phyloP scores from a whole-genome alignment of 768 basidiomycete genomes.

The Lactarius indigo region DNA sequence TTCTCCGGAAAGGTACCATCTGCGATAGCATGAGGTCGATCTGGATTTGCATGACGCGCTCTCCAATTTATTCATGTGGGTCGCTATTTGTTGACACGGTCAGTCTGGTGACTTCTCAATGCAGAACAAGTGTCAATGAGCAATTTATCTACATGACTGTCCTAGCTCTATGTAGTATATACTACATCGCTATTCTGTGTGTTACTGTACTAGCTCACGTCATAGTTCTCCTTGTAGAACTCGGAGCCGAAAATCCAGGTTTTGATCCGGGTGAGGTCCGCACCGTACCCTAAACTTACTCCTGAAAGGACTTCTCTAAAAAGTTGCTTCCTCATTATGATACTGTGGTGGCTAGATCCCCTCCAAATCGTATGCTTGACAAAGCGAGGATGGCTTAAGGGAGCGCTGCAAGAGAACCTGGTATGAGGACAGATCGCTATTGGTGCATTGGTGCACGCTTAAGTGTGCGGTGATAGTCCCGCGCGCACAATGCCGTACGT shows the following conservation, averaged over 20 bases:
- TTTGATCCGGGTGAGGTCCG: background rate
- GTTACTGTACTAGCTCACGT: background rate
- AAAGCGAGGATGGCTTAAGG: background rate
- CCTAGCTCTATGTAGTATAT: too few relatives aligned
- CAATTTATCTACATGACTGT: too few relatives aligned
- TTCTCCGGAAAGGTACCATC: background rate
- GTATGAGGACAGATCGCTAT: background rate
- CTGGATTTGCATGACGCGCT: background rate
- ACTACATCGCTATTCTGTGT: background rate
- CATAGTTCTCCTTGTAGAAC: background rate
- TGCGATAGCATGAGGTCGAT: background rate
- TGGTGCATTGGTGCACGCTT: background rate
- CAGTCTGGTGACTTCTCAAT: too few relatives aligned
- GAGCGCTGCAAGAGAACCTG: background rate
- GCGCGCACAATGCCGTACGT: background rate
- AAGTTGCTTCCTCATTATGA: too few relatives aligned
- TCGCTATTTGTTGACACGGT: too few relatives aligned
- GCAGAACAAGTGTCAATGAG: too few relatives aligned
- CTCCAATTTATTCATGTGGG: background rate
- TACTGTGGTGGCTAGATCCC: background rate
- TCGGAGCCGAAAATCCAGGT: background rate
- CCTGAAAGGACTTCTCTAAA: background rate
- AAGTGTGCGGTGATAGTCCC: background rate
- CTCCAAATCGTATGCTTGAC: background rate
- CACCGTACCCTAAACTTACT: background rate